Evolutionary conservation across 441 rosid species (phyloP), one percentile per base, ranked within the genome.

Genomic region (Rhodomyrtus psidioides): DNA sequence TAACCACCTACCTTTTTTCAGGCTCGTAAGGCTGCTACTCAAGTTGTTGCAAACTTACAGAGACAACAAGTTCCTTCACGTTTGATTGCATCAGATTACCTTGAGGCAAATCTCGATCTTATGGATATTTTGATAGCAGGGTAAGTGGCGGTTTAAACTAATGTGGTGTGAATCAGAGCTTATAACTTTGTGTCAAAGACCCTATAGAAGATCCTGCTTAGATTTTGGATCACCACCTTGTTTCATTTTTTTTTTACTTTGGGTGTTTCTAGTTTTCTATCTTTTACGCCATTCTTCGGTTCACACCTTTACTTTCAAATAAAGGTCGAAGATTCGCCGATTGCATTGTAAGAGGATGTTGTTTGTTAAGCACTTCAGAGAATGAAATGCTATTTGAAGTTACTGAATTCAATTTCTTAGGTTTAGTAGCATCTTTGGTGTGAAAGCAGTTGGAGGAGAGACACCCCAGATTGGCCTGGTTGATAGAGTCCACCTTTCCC

Each of bases 21-120:
- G 93, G 89, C 93, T 3, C 89, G 93, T 19, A 90, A 88, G 85
- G 93, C 92, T 86, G 92, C 92, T 1, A 90, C 93, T 8, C 94
- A 93, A 89, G 91, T 93, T 81, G 88, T 94, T 7, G 93, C 95
- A 15, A 94, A 93, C 88, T 82, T 94, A 53, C 95, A 93, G 90
- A 91, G 94, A 83, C 96, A 93, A 62, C 91, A 91, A 83, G 95
- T 94, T 82, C 84, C 88, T 6, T 90, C 86, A 12, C 91, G 90
- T 6, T 85, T 92, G 65, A 90, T 93, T 88, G 93, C 95, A 39
- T 92, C 93, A 17, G 92, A 91, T 62, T 93, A 93, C 88, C 92
- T 94, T 60, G 94, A 92, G 86, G 83, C 89, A 15, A 94, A 93
- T 51, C 65, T 93, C 6, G 94, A 93, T 53, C 90, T 94, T 42